Base-by-base conservation (phyloP, 176 grass and related monocot species). In the Oryza coarctata region DNA sequence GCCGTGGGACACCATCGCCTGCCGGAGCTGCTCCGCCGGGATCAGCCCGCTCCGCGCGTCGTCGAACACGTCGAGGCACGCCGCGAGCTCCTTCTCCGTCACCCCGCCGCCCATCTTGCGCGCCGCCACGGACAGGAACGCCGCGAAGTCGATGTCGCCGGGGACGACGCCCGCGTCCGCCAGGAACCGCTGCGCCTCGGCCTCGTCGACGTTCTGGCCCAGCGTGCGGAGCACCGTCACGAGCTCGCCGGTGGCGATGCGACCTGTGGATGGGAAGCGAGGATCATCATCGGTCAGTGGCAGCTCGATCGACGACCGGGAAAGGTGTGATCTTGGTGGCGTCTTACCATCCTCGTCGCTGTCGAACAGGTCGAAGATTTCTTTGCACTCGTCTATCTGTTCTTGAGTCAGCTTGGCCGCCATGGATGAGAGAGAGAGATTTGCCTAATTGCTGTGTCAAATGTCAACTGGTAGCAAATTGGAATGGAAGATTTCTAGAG, bases 361-460 rank as follows among this genome's bases (percentile, higher is more conserved):
- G 73, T 89, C 88, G 78, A 89, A 89, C 60, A 89, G 67, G 78
- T 82, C 88, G 83, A 89, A 89, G 67, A 89, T 72, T 17, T 89
- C 88, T 68, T 49, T 82, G 79, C 83, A 89, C 88, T 89, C 88
- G 11, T 86, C 88, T 12, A 65, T 58, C 79, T 86, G 88, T 36
- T 44, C 78, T 40, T 65, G 27, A 72, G 67, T 89, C 44, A 89
- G 88, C 73, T 82, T 89, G 34, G 36, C 66, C 60, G 88, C 83
- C 88, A 89, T 89, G 88, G 29, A 22, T n/a, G 49, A 55, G 57
- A 75, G 17, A 64, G 38, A 18, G 64, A 41, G n/a, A 14, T 33
- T 62, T 11, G 17, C 4, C 41, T 68, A 45, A 44, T 40, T 14
- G 29, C n/a, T 79, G 0, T 60, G 17, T 55, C 50, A 55, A 55